Base-by-base conservation (phyloP, 2,329 filamentous ascomycete species). In the Exutisphaerella laricina region DNA sequence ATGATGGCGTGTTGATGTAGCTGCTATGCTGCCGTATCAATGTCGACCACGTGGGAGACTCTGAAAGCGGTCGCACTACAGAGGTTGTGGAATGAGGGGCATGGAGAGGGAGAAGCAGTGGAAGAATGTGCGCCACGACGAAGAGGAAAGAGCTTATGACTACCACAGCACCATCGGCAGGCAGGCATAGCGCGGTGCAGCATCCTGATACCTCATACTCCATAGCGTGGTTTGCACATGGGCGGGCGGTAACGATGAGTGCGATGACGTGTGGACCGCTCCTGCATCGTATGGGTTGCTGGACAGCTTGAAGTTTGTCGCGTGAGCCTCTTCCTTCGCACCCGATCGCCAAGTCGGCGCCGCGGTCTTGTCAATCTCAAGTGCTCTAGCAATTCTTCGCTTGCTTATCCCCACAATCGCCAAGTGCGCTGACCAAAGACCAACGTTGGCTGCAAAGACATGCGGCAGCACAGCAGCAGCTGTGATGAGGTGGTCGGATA, bases 1-100 rank as follows among this genome's bases (percentile, higher is more conserved):
- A 46, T 46, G 34, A 14, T 33, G 9, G 38, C 17, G 28, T 3
- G 9, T 28, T 20, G 20, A 30, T 28, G 26, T n/a, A 29, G 32
- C 33, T 12, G 23, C 20, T 17, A 17, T 22, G 33, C 33, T 35
- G 20, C 10, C 20, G 33, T 10, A 13, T 12, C 33, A 23, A 35
- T 23, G 10, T 9, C 33, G 26, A 34, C 14, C 17, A 14, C 16
- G 25, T 22, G 28, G 17, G 18, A 18, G 2, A 17, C n/a, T n/a
- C 4, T 7, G 21, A 13, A 10, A 23, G 10, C 13, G 17, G 17
- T 32, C 5, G n/a, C 14, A n/a, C 6, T 23, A 10, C 7, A 14
- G 12, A 8, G 18, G 20, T 6, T 4, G n/a, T 9, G 20, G 23
- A 35, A 8, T 12, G 31, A 5, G 29, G 29, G 29, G 29, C 5